Evolutionary conservation across 1,284 basidiomycete species (phyloP).

Genomic region (Sphagnurus paluster): DNA sequence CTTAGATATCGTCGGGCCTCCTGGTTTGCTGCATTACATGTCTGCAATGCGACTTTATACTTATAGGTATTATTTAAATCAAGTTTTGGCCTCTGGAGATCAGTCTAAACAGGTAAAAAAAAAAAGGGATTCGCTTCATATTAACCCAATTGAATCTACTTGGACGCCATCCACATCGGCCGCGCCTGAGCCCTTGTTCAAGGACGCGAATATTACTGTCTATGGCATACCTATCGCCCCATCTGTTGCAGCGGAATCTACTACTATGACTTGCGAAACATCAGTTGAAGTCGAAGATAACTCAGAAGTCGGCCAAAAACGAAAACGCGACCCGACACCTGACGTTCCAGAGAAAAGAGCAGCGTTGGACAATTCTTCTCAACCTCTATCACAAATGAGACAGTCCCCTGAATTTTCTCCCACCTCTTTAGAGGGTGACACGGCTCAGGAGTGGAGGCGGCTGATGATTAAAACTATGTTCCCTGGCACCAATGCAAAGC

Average conservation of each 20-base stretch:
- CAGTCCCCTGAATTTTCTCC: constrained; percentile 37
- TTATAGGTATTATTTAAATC: too few species aligned
- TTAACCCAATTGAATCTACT: constrained; percentile 50
- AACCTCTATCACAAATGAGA: constrained; percentile 21
- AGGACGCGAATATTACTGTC: constrained; percentile 65
- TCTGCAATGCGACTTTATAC: constrained; percentile 70
- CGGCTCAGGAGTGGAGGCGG: constrained; percentile 53
- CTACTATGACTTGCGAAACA: too few species aligned
- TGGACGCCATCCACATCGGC: constrained; percentile 24
- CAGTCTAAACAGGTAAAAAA: too few species aligned
- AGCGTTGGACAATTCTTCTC: constrained; percentile 12
- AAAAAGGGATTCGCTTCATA: constrained; percentile 46
- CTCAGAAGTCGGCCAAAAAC: constrained; percentile 36
- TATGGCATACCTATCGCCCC: constrained; percentile 61
- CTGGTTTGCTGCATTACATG: constrained; percentile 68
- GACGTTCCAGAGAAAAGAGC: constrained; percentile 32
- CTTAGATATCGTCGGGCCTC: constrained; percentile 71
- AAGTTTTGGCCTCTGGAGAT: too few species aligned
- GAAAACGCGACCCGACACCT: constrained; percentile 43
- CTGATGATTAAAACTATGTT: constrained; percentile 59
- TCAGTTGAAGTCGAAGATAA: too few species aligned
- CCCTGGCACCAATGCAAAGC: constrained; percentile 35
- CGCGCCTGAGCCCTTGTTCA: constrained; percentile 45
- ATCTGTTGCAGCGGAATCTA: too few species aligned
- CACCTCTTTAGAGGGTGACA: constrained; percentile 32